A percentile compares a stretch with the other conserved stretches of the same genome.
Evolutionary conservation across 2,329 filamentous ascomycete genomes (phyloP).

Genomic region (Penicillium sp.): DNA sequence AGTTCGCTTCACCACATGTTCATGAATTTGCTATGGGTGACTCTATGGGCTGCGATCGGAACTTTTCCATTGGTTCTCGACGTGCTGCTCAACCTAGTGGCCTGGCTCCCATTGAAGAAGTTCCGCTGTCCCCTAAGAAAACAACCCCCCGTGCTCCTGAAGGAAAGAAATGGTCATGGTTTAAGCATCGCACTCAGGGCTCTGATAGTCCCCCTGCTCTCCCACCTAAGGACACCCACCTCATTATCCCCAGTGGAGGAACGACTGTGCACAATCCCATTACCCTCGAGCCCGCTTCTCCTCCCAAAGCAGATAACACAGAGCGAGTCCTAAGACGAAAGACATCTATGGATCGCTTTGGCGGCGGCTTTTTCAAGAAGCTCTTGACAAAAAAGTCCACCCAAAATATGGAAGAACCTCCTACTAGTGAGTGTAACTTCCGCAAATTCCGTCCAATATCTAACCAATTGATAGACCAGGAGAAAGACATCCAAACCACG

Average conservation of each 20-base stretch:
- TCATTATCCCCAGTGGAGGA: slow-evolving; percentile 26
- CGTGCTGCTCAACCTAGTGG: slow-evolving; percentile 26
- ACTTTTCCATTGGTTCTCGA: slow-evolving; percentile 27
- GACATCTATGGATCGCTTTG: slow-evolving; percentile 36
- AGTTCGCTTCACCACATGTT: slow-evolving; percentile 1
- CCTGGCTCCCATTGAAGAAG: slow-evolving; percentile 48
- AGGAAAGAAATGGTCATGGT: slow-evolving; percentile 50
- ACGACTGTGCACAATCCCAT: slow-evolving; percentile 30
- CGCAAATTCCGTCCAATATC: background rate
- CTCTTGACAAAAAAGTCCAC: slow-evolving; percentile 53
- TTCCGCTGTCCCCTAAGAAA: slow-evolving; percentile 36
- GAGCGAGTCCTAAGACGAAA: slow-evolving; percentile 19
- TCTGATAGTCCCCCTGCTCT: slow-evolving; percentile 24
- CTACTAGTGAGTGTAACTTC: slow-evolving; percentile 39
- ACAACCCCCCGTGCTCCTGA: slow-evolving; percentile 24
- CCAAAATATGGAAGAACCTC: slow-evolving; percentile 32
- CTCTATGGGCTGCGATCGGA: background rate
- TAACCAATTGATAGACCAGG: slow-evolving; percentile 1
- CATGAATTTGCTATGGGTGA: background rate
- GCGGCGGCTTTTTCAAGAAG: slow-evolving; percentile 51
- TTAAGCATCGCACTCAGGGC: slow-evolving; percentile 37
- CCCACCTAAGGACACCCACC: slow-evolving; percentile 25
- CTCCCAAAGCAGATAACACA: background rate
- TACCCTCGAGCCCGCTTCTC: slow-evolving; percentile 5
- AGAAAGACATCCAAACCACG: slow-evolving; percentile 5